Evolutionary conservation across 2,329 filamentous ascomycete species (phyloP).

Genomic region (Penicillium griseofulvum): DNA sequence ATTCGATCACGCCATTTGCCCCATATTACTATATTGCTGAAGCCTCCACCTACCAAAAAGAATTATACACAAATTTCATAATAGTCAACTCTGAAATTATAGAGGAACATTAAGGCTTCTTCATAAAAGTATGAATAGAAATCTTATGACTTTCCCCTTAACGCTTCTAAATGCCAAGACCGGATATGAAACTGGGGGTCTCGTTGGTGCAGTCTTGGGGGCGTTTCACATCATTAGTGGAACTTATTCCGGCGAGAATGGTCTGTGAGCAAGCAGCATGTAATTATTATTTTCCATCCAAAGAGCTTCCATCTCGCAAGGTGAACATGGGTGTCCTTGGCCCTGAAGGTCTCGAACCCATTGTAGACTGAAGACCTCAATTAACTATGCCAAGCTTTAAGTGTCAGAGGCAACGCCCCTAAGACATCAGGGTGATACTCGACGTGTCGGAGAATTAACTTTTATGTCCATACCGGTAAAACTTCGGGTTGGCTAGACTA

Average conservation of each 20-base stretch:
- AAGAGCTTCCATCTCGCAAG: background rate
- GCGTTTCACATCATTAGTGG: slow-evolving; percentile 9
- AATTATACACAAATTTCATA: background rate
- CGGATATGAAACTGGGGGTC: background rate
- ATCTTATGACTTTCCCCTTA: background rate
- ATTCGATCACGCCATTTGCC: background rate
- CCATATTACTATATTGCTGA: background rate
- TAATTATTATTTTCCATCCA: background rate
- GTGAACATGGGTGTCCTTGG: background rate
- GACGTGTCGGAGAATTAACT: slow-evolving; percentile 11
- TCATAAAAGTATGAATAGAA: slow-evolving; percentile 9
- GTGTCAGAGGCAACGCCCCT: background rate
- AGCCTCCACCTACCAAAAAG: background rate
- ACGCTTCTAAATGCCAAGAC: slow-evolving; percentile 12
- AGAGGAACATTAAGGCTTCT: background rate
- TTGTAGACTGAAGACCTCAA: background rate
- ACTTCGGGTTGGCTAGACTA: background rate
- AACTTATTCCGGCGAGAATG: slow-evolving; percentile 1
- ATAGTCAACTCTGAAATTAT: background rate
- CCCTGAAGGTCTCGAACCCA: background rate
- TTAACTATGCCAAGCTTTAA: slow-evolving; percentile 7
- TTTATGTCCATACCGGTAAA: slow-evolving; percentile 3
- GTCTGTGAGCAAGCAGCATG: background rate
- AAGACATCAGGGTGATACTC: slow-evolving; percentile 10
- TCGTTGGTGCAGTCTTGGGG: slow-evolving; percentile 8